A percentile compares a stretch with the other conserved stretches of the same genome.
Evolutionary conservation across 257 asterid genomes (phyloP).

Genomic region (Craterostigma plantagineum): DNA sequence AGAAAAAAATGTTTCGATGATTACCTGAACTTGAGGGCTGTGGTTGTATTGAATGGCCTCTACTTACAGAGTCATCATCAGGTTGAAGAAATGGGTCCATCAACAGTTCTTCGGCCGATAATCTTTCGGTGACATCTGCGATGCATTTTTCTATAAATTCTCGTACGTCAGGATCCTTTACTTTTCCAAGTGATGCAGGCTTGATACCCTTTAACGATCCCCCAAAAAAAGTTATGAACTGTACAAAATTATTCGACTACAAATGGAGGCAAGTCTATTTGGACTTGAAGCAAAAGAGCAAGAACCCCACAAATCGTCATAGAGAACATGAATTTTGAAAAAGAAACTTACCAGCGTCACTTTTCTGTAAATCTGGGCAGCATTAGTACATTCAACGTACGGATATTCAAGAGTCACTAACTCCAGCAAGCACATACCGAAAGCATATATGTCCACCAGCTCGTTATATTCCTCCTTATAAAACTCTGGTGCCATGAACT

Average conservation of each 20-base stretch:
- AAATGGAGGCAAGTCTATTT: too few relatives aligned
- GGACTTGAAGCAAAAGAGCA: too few relatives aligned
- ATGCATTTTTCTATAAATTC: constrained; percentile 81
- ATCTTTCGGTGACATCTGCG: constrained; percentile 52
- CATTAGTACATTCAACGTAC: constrained; percentile 39
- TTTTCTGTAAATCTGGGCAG: constrained; percentile 44
- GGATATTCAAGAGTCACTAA: constrained; percentile 45
- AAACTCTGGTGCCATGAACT: constrained; percentile 49
- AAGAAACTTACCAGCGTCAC: constrained; percentile 29
- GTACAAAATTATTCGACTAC: too few relatives aligned
- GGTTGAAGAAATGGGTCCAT: constrained; percentile 69
- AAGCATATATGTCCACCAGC: constrained; percentile 39
- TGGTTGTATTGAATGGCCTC: constrained; percentile 21
- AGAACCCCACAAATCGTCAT: too few relatives aligned
- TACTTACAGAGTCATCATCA: constrained; percentile 41
- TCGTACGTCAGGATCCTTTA: constrained; percentile 61
- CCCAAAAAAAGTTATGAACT: constrained; percentile 2
- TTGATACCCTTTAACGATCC: constrained; percentile 52
- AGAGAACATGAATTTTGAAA: not conserved
- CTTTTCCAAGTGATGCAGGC: constrained; percentile 85
- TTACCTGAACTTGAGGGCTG: constrained; percentile 23
- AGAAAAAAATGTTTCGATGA: not conserved
- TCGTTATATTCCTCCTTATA: constrained; percentile 44
- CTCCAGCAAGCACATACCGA: constrained; percentile 50
- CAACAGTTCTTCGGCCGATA: constrained; percentile 75